These are phyloP conservation scores for Astraeus odoratus DNA, from an alignment of 768 basidiomycete species.

Conservation along the genomic window DNA sequence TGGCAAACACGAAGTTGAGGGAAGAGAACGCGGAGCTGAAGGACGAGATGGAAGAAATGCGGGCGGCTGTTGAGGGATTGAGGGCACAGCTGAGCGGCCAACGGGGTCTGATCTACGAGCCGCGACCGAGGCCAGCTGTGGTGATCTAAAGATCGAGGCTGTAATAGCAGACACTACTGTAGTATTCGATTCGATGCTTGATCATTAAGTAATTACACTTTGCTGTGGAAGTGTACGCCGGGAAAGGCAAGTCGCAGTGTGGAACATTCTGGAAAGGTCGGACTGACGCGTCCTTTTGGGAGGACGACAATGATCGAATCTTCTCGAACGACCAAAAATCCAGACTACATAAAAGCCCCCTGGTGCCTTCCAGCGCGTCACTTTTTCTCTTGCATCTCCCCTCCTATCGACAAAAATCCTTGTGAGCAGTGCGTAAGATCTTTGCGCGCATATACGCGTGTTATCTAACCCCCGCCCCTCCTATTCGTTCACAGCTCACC, in stretches of 20 bases:
- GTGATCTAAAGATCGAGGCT: background rate
- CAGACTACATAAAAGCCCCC: slow-evolving; percentile 31
- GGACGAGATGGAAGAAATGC: slow-evolving; percentile 59
- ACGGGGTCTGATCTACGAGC: slow-evolving; percentile 38
- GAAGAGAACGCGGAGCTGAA: slow-evolving; percentile 51
- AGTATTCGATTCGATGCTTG: background rate
- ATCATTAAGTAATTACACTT: too few relatives aligned
- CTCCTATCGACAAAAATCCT: slow-evolving; percentile 4
- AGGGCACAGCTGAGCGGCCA: slow-evolving; percentile 49
- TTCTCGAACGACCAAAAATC: slow-evolving; percentile 35
- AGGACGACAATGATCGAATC: slow-evolving; percentile 27
- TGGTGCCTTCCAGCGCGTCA: slow-evolving; percentile 13
- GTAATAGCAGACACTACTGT: background rate
- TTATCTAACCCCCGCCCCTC: background rate
- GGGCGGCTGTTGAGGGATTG: slow-evolving; percentile 63
- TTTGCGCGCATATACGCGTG: too few relatives aligned
- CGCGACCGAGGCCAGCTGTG: slow-evolving; percentile 34
- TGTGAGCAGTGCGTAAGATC: slow-evolving; percentile 15
- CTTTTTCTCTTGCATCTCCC: slow-evolving; percentile 11
- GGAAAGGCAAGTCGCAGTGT: slow-evolving; percentile 22
- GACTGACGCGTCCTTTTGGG: slow-evolving; percentile 8
- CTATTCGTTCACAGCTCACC: slow-evolving; percentile 17
- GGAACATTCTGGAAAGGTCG: slow-evolving; percentile 33
- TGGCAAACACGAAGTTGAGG: slow-evolving; percentile 45
- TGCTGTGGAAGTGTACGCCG: too few relatives aligned